Evolutionary conservation across 2,329 filamentous ascomycete species (phyloP).

Genomic region (Ramichloridium luteum): DNA sequence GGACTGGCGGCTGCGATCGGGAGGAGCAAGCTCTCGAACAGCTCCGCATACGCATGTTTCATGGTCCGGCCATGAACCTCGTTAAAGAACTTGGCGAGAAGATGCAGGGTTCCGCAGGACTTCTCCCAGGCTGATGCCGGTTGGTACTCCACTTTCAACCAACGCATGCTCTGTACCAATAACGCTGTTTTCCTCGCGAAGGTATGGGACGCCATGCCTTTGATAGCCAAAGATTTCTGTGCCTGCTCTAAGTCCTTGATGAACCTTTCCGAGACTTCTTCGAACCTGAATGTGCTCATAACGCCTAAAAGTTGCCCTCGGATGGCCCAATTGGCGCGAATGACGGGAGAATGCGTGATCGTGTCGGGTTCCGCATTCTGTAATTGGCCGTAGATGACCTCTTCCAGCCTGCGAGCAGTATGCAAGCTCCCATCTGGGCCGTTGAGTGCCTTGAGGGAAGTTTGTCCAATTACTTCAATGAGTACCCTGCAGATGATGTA

Average conservation of each 20-base stretch:
- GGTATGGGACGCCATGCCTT: constrained; percentile 55
- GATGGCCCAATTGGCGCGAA: constrained; percentile 89
- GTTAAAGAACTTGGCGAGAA: constrained; percentile 69
- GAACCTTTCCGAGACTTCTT: constrained; percentile 70
- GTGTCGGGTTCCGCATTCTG: constrained; percentile 79
- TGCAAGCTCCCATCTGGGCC: constrained; percentile 49
- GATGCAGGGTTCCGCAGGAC: constrained; percentile 78
- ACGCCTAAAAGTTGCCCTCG: constrained; percentile 88
- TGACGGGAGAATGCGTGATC: constrained; percentile 62
- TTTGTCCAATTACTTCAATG: constrained; percentile 88
- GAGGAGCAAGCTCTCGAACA: constrained; percentile 74
- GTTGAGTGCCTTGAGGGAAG: constrained; percentile 60
- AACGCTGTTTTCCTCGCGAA: constrained; percentile 74
- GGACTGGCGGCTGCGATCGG: constrained; percentile 71
- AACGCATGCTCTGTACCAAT: constrained; percentile 82
- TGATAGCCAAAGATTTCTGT: constrained; percentile 62
- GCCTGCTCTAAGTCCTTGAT: constrained; percentile 66
- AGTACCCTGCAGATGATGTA: constrained; percentile 90
- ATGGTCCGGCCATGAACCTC: constrained; percentile 77
- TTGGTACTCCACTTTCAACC: constrained; percentile 63
- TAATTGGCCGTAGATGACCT: constrained; percentile 91
- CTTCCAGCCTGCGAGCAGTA: constrained; percentile 88
- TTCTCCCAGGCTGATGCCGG: constrained; percentile 68
- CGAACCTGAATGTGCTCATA: constrained; percentile 88
- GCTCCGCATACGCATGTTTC: constrained; percentile 89